These are phyloP conservation scores for Cladorrhinum sp. DNA, from an alignment of 2,329 filamentous ascomycete species.

Conservation along the genomic window DNA sequence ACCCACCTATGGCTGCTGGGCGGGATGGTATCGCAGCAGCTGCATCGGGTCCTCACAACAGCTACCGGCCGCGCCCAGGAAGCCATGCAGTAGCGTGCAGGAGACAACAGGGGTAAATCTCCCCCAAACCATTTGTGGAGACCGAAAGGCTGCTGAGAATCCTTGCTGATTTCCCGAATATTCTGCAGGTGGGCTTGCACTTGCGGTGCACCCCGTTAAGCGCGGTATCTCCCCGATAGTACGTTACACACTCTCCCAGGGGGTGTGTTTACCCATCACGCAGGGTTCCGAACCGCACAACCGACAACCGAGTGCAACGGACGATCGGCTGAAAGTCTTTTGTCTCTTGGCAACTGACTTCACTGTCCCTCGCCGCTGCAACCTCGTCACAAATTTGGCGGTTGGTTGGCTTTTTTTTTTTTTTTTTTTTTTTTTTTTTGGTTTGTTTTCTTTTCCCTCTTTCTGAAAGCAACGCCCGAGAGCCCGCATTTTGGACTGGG, in stretches of 20 bases:
- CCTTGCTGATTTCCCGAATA: constrained; percentile 9
- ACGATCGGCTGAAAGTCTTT: not conserved
- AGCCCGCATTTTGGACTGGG: not conserved
- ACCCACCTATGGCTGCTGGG: not conserved
- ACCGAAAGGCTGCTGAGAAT: not conserved
- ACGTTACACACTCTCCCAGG: not conserved
- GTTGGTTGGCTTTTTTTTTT: not conserved
- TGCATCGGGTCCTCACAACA: not conserved
- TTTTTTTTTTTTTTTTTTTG: not conserved
- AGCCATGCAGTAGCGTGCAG: constrained; percentile 1
- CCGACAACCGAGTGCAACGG: constrained; percentile 6
- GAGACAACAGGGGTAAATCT: not conserved
- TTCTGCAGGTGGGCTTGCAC: constrained; percentile 5
- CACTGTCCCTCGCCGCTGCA: not conserved
- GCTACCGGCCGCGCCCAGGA: not conserved
- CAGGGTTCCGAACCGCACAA: constrained; percentile 10
- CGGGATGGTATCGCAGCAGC: not conserved
- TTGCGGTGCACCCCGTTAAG: constrained; percentile 4
- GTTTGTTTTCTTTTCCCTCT: not conserved
- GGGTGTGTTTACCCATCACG: not conserved
- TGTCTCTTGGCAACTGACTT: not conserved
- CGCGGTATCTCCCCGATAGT: constrained; percentile 7
- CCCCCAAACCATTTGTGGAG: constrained; percentile 2
- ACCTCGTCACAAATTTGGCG: not conserved
- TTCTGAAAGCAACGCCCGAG: not conserved